Evolutionary conservation across 352 stramenopile genomes (phyloP), one percentile per base, ranked within the genome.

Genomic region (Pythium insidiosum): DNA sequence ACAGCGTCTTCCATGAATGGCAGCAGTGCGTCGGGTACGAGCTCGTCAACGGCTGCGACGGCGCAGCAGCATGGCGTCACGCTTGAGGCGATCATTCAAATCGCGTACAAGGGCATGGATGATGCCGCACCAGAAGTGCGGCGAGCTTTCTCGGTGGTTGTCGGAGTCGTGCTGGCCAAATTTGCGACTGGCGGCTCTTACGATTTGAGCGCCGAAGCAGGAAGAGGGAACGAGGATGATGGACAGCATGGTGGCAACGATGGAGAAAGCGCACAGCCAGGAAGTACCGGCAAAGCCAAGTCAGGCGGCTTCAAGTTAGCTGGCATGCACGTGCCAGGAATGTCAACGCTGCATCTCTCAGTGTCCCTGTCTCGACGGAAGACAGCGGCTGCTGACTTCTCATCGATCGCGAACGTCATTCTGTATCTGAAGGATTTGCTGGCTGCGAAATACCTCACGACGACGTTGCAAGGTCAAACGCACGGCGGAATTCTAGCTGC

Each of bases 341-440:
- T 87, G 62, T 58, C 66, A n/a, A 49, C 58, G 20, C 24, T 38
- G 1, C 49, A 53, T 12, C 59, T 81, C 7, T 80, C 77, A 25
- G 57, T 38, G 1, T 54, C 58, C 12, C 59, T 81, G 6, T 80
- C 77, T 24, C 60, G 77, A 4, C 65, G 71, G 18, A 90, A 90
- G 48, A 56, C 70, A 3, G 42, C 69, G 6, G 63, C 66, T 1
- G 61, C 79, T 7, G 68, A 82, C 45, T 86, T 94, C 29, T 81
- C 79, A 3, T 87, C 68, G 26, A 74, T 94, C 21, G 68, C 75
- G 4, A 84, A 68, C 37, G 73, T 88, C 16, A 58, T 94, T 18
- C 33, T 78, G 12, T 89, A 87, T 43, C 74, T 92, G 18, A 90
- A 90, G 36, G 82, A 94, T 13, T 62, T 77, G 30, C 38, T 94